These are phyloP conservation scores for Trametes cinnabarina DNA, from an alignment of 768 basidiomycete species.

Conservation along the genomic window DNA sequence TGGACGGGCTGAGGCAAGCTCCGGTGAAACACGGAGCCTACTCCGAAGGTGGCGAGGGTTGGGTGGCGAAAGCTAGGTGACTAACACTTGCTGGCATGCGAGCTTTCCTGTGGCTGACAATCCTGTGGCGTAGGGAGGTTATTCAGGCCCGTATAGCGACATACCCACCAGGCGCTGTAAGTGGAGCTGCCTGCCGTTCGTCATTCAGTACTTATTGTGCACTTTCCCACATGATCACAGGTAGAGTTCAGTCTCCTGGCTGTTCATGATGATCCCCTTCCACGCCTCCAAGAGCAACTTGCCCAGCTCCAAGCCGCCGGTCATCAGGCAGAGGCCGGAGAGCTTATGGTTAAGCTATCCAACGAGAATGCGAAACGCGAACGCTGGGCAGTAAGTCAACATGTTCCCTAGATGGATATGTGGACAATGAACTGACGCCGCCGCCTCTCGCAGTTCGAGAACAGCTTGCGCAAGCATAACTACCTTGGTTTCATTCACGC, in stretches of 20 bases:
- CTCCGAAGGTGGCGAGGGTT: conserved; percentile 69
- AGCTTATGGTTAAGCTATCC: conserved; percentile 53
- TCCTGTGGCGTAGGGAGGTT: conserved; percentile 70
- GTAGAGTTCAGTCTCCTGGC: conserved; percentile 92
- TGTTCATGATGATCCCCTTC: conserved; percentile 78
- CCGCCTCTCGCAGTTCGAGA: conserved; percentile 67
- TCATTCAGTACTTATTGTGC: neutral
- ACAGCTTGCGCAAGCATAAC: conserved; percentile 83
- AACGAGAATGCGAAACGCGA: conserved; percentile 75
- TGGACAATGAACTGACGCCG: conserved; percentile 7
- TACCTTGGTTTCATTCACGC: conserved; percentile 80
- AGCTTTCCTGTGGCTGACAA: too few relatives aligned
- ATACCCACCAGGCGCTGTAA: conserved; percentile 84
- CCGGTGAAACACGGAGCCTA: conserved; percentile 82
- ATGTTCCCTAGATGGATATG: neutral
- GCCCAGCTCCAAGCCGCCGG: conserved; percentile 42
- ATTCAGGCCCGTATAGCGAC: conserved; percentile 88
- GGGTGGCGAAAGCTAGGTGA: conserved; percentile 82
- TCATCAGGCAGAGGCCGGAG: conserved; percentile 37
- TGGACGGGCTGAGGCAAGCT: conserved; percentile 82
- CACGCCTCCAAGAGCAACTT: conserved; percentile 61
- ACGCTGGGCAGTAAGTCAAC: conserved; percentile 81
- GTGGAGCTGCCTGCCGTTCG: conserved; percentile 27
- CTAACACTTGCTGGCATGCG: too few relatives aligned
- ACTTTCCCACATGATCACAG: conserved; percentile 35